Evolutionary conservation across 331 rosid genomes (phyloP).

Genomic region (Malus hybrid): DNA sequence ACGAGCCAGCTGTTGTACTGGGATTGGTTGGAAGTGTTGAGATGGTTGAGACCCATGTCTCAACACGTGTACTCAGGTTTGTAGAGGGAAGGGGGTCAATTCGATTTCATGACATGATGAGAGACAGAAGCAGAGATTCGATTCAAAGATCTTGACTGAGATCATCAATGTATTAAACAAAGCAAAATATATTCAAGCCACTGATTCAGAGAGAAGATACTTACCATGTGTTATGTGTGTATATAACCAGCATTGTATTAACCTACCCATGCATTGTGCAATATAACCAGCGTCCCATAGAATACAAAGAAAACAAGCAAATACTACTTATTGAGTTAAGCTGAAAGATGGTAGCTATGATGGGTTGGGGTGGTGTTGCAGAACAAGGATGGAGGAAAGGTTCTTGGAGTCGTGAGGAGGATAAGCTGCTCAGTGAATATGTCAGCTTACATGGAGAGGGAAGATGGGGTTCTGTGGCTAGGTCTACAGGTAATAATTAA

Average conservation of each 20-base stretch:
- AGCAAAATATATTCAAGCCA: background rate
- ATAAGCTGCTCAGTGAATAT: constrained; percentile 46
- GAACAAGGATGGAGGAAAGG: constrained; percentile 61
- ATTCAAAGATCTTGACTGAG: constrained; percentile 20
- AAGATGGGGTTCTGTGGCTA: constrained; percentile 56
- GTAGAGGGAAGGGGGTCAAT: constrained; percentile 1
- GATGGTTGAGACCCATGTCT: constrained; percentile 17
- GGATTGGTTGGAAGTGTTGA: constrained; percentile 17
- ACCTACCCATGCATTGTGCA: background rate
- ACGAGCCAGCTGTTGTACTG: constrained; percentile 17
- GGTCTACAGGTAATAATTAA: constrained; percentile 36
- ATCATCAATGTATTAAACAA: background rate
- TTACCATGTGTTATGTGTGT: constrained; percentile 1
- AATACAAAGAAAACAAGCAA: background rate
- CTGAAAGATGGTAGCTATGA: constrained; percentile 12
- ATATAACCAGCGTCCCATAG: background rate
- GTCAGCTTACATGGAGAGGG: constrained; percentile 51
- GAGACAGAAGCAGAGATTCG: constrained; percentile 15
- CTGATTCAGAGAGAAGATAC: constrained; percentile 11
- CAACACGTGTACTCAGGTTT: constrained; percentile 12
- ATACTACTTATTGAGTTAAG: background rate
- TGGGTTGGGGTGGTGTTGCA: constrained; percentile 13
- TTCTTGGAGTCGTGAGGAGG: constrained; percentile 76
- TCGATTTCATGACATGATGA: constrained; percentile 4
- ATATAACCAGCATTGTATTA: background rate